Evolutionary conservation across 352 stramenopile species (phyloP), one percentile per base, ranked within the genome.

Genomic region (Phytopythium chamaehyphon): DNA sequence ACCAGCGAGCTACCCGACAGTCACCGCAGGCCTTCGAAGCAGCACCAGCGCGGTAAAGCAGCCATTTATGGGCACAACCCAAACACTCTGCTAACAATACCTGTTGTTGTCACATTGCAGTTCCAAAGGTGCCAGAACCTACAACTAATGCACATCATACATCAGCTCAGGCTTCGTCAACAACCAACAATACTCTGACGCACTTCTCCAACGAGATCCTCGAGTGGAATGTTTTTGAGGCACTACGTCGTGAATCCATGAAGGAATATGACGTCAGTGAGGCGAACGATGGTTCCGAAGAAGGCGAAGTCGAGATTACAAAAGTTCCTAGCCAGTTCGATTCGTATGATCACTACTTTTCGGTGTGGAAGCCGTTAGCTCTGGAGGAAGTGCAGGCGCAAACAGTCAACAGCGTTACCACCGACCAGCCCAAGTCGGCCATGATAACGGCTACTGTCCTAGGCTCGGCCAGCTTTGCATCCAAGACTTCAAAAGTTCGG

Each of bases 311-410:
- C 2, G 77, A 82, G 39, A 59, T 88, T 3, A 59, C 76, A 0
- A 73, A 79, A 38, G 79, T 95, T 11, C 85, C 85, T 26, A 93
- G 79, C 61, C 87, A 87, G 48, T 96, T 96, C 55, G 58, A 66
- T 18, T 94, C 80, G 40, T 94, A 93, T 39, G 76, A 91, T 14
- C 82, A 95, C 50, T 96, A 96, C 40, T 95, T 93, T 49, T 86
- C 73, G 3, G 83, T 96, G 19, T 96, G 86, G 86, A 87, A 93
- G 55, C 86, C 84, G 3, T 61, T 96, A 15, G 78, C 83, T 15
- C 58, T 95, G 1, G 64, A 93, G 58, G 86, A 96, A 88, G 79
- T 96, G n/a, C 77, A 93, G 51, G 86, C 85, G 3, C 83, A 96
- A 47, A 84, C 82, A 16, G 65, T 94, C 14, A 94, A 91, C 59